Evolutionary conservation across 2,329 filamentous ascomycete genomes (phyloP), one percentile per base, ranked within the genome.

Genomic region (Fusarium heterosporum): DNA sequence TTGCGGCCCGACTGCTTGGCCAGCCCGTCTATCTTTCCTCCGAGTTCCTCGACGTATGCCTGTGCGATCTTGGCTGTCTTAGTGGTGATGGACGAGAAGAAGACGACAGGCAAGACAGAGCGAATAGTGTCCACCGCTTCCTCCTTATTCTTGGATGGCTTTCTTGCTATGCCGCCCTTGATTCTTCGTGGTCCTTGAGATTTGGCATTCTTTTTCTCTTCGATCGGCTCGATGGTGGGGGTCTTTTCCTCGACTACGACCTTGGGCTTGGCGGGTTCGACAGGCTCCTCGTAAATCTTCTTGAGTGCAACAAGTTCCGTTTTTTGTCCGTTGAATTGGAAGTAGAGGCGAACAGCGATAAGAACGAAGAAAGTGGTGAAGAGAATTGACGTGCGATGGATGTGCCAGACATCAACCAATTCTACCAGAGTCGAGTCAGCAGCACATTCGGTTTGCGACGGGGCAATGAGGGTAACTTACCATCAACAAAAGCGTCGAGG

Each of bases 31-130:
- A 92, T 82, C 16, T 86, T 72, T 68, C 73, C 62, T 19, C 82
- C 81, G 28, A 95, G 76, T 2, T 80, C 78, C 57, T 86, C 81
- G n/a, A 83, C 79, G 47, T 96, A 87, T 2, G 84, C 81, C 25
- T 87, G 84, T 3, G 91, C 91, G 59, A 89, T 87, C 72, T 87
- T 89, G 75, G 95, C 90, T 2, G 94, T 97, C 30, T 88, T 92
- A 4, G 90, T 93, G 4, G 93, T 96, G 56, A 98, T 83, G 1
- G 94, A 97, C 3, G 93, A 95, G 81, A 91, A 98, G 81, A 97
- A 98, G 30, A 97, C 80, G 16, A 97, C 78, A 4, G 91, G 86
- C 75, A 95, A 91, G 54, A 93, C 84, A 48, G 83, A 84, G 26
- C 81, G 76, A 12, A 70, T 71, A 39, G 80, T 29, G 53, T 78